Evolutionary conservation across 805 yeast species (phyloP).

Genomic region (Wickerhamiella parazyma): DNA sequence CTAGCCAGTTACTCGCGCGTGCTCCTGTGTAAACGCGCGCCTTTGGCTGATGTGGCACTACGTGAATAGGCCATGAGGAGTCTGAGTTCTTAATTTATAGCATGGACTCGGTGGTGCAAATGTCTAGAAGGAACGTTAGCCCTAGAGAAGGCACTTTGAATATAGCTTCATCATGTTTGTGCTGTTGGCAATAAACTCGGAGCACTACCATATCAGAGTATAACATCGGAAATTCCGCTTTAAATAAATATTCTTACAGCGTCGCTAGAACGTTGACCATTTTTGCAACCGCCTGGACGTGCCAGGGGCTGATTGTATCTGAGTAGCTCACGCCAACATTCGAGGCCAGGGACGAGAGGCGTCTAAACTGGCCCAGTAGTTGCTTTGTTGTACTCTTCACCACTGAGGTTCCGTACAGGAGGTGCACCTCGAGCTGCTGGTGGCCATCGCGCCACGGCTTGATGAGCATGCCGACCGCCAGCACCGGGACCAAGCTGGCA

Average conservation of each 20-base stretch:
- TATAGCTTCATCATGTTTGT: no score
- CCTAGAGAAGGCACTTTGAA: no score
- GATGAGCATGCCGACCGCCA: constrained; percentile 16
- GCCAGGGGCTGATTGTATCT: constrained; percentile 29
- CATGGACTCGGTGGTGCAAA: no score
- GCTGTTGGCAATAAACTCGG: no score
- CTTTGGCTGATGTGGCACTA: no score
- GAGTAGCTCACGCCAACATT: constrained; percentile 24
- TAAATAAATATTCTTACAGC: not conserved
- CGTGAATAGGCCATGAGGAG: no score
- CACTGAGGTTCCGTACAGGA: constrained; percentile 9
- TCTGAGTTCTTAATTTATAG: no score
- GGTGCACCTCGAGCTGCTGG: constrained; percentile 10
- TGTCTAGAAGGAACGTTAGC: no score
- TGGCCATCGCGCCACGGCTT: constrained; percentile 12
- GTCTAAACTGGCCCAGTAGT: constrained; percentile 27
- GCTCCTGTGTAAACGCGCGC: no score
- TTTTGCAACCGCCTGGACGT: constrained; percentile 26
- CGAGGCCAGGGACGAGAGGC: constrained; percentile 26
- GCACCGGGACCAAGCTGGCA: constrained; percentile 9
- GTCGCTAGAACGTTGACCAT: constrained; percentile 12
- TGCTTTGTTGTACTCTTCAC: constrained; percentile 21
- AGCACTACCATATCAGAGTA: no score
- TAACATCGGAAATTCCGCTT: no score
- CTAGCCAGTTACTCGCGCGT: no score